Conservation (phyloP, 2,329 filamentous ascomycete species). For the Rutstroemia sydowiana region DNA sequence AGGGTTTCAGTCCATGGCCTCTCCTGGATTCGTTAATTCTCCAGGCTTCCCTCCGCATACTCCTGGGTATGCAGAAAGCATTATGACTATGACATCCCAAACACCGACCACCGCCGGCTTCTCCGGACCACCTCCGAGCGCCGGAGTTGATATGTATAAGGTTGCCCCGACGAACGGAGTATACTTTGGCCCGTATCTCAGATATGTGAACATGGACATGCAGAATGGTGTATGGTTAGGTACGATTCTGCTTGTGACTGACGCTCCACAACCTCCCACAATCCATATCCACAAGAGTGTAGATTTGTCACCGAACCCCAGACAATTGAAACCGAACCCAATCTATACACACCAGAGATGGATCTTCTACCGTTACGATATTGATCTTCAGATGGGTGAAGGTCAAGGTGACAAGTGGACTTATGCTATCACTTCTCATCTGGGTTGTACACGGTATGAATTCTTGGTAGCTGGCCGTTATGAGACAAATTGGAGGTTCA, state of each 20-base stretch:
- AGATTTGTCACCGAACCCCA: slow-evolving; percentile 86
- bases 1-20: background rate
- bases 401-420: slow-evolving; percentile 81
- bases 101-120: slow-evolving; percentile 77
- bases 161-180: slow-evolving; percentile 90
- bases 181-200: slow-evolving; percentile 92
- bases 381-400: slow-evolving; percentile 87
- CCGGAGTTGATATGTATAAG: slow-evolving; percentile 91
- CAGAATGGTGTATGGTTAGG: slow-evolving; percentile 87
- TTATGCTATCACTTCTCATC: slow-evolving; percentile 92
- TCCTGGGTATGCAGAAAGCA: slow-evolving; percentile 77
- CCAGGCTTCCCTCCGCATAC: slow-evolving; percentile 78
- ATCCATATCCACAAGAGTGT: slow-evolving; percentile 89
- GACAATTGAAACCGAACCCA: slow-evolving; percentile 72
- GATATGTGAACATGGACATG: slow-evolving; percentile 96
- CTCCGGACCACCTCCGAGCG: slow-evolving; percentile 76
- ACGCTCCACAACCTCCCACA: slow-evolving; percentile 84
- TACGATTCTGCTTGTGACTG: slow-evolving; percentile 87
- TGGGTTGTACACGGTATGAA: slow-evolving; percentile 96
- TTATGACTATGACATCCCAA: slow-evolving; percentile 70
- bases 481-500: slow-evolving; percentile 91
- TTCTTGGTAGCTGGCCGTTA: slow-evolving; percentile 87
- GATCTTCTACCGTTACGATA: slow-evolving; percentile 92
- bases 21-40: slow-evolving; percentile 38
- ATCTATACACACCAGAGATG: slow-evolving; percentile 89